These are phyloP conservation scores for Beauveria bassiana DNA, from an alignment of 2,329 filamentous ascomycete species.

Conservation along the genomic window DNA sequence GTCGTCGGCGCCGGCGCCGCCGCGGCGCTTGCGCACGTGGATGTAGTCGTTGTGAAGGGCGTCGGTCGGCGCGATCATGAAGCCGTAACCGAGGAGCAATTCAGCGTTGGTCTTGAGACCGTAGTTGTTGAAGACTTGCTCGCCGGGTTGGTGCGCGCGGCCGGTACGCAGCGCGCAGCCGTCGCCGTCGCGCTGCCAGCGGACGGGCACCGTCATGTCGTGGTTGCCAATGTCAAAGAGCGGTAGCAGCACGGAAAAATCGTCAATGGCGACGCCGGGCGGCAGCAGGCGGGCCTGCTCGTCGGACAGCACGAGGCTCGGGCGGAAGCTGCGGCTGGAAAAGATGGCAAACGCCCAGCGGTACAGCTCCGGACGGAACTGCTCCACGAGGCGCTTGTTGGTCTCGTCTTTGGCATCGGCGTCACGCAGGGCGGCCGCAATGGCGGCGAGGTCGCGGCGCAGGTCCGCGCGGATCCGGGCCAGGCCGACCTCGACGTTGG, in stretches of 20 bases:
- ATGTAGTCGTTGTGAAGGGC: conserved; percentile 52
- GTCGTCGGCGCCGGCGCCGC: conserved; percentile 11
- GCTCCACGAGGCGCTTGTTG: conserved; percentile 20
- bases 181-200: conserved; percentile 42
- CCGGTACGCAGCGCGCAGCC: conserved; percentile 36
- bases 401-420: conserved; percentile 11
- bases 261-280: conserved; percentile 34
- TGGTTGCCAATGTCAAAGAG: conserved; percentile 69
- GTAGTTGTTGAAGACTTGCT: conserved; percentile 64
- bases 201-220: conserved; percentile 48
- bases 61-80: conserved; percentile 42
- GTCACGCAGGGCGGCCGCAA: conserved; percentile 27
- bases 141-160: conserved; percentile 38
- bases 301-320: conserved; percentile 62
- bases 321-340: conserved; percentile 56
- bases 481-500: conserved; percentile 43
- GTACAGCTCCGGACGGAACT: conserved; percentile 45
- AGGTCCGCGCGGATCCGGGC: conserved; percentile 39
- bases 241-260: conserved; percentile 62
- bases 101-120: conserved; percentile 68
- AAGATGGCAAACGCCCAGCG: conserved; percentile 59
- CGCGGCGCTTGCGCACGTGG: conserved; percentile 42
- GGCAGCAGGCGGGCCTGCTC: conserved; percentile 59
- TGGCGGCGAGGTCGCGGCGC: conserved; percentile 37
- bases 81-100: conserved; percentile 56